phyloP scores from a whole-genome alignment of 176 grass and related monocot genomes.

The Musa troglodytarum region DNA sequence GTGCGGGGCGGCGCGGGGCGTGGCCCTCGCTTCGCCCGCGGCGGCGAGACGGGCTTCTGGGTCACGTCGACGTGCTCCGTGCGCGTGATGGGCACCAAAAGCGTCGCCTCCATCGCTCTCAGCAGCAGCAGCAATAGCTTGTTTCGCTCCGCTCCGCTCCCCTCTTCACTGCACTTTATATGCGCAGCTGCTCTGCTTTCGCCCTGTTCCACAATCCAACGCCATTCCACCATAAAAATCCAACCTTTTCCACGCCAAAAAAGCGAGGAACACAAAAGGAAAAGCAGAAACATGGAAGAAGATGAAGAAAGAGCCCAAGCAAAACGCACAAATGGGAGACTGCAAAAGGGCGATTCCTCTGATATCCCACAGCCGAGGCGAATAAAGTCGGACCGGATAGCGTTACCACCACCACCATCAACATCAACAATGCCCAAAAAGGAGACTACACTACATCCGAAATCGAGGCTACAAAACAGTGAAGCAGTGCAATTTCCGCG shows the following conservation, averaged over 20 bases:
- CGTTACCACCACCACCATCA: too few species aligned
- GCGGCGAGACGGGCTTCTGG: not conserved
- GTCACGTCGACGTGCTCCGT: not conserved
- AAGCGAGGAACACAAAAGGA: not conserved
- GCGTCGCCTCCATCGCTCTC: not conserved
- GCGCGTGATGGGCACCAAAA: not conserved
- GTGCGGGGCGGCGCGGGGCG: constrained; percentile 23
- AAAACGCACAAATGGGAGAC: too few species aligned
- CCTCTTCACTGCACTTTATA: not conserved
- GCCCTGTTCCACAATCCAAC: too few species aligned
- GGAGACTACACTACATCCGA: too few species aligned
- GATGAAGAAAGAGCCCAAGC: too few species aligned
- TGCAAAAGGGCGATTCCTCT: not conserved
- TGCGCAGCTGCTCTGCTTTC: too few species aligned
- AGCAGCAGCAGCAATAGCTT: not conserved
- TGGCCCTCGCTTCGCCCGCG: not conserved
- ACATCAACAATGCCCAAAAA: too few species aligned
- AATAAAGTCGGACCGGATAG: not conserved
- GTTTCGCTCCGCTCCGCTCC: not conserved
- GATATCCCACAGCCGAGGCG: not conserved
- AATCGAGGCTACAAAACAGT: too few species aligned
- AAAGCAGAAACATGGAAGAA: not conserved
- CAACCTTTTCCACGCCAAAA: not conserved
- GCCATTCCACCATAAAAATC: not conserved
- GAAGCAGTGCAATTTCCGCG: too few species aligned